Evolutionary conservation across 768 basidiomycete genomes (phyloP), one percentile per base, ranked within the genome.

Genomic region (Russula sp.): DNA sequence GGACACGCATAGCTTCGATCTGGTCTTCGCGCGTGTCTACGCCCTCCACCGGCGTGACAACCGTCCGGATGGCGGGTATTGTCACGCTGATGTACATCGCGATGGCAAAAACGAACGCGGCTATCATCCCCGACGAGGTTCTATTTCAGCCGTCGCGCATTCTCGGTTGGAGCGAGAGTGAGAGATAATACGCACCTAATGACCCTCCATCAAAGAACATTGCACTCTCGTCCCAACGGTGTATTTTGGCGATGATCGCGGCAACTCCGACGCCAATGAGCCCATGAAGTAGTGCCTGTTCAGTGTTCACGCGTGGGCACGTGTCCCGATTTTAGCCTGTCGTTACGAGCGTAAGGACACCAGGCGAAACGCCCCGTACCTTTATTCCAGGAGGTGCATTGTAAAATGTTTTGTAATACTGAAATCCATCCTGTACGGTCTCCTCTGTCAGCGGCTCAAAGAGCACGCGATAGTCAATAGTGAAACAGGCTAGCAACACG

Each of bases 341-440:
- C 35, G 45, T n/a, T 14, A 27, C 3, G 5, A 20, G 37, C 48
- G 6, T 11, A 49, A 52, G 51, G 47, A 34, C n/a, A 34, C 22
- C 39, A n/a, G 47, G 40, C 27, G 54, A 49, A 64, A 57, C 42
- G 31, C n/a, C 9, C 40, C 81, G 51, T 62, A 90, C 94, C 84
- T 94, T 95, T 76, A 97, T 93, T 47, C 92, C 95, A 32, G 88
- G 88, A 3, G 95, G 95, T 1, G 95, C 86, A 73, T 92, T 91
- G 76, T 84, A 96, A 77, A 97, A 98, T 31, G 91, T 94, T 55
- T 83, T 83, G 72, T 98, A 98, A 76, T 94, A 96, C 70, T 88
- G 84, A 73, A 91, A 87, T 4, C 88, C 94, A 71, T 95, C 91
- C 48, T 80, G 77, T 49, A 89, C 71, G 37, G 82, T 77, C 55